phyloP scores from a whole-genome alignment of 2,329 filamentous ascomycete genomes.

The Diaporthe ampelina region DNA sequence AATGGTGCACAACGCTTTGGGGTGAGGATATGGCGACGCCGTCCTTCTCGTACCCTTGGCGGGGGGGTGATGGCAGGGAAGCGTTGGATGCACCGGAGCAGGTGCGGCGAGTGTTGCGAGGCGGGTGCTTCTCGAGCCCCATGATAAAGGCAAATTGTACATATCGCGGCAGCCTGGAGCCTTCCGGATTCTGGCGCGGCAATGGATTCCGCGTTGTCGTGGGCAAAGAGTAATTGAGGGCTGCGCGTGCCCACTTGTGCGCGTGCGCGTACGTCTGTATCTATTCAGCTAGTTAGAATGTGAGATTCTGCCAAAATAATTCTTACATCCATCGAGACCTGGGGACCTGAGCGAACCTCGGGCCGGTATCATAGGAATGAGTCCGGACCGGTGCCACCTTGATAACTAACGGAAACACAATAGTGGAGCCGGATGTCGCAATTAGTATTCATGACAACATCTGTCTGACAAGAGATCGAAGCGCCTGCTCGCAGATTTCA shows the following conservation, averaged over 20 bases:
- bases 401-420: background rate
- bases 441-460: background rate
- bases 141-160: background rate
- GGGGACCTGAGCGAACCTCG: background rate
- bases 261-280: no score
- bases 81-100: background rate
- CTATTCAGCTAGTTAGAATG: no score
- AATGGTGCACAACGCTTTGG: background rate
- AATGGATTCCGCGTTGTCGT: background rate
- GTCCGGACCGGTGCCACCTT: background rate
- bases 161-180: background rate
- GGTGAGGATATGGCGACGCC: background rate
- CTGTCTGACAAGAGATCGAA: no score
- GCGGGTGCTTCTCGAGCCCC: background rate
- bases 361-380: background rate
- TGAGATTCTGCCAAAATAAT: no score
- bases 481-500: no score
- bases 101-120: background rate
- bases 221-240: background rate
- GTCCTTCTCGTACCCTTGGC: background rate
- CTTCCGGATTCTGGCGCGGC: background rate
- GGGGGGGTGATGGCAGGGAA: background rate
- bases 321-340: no score
- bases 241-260: no score
- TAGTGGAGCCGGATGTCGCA: conserved; percentile 1